phyloP scores from a whole-genome alignment of 345 rosid species.

The Toxicodendron radicans region DNA sequence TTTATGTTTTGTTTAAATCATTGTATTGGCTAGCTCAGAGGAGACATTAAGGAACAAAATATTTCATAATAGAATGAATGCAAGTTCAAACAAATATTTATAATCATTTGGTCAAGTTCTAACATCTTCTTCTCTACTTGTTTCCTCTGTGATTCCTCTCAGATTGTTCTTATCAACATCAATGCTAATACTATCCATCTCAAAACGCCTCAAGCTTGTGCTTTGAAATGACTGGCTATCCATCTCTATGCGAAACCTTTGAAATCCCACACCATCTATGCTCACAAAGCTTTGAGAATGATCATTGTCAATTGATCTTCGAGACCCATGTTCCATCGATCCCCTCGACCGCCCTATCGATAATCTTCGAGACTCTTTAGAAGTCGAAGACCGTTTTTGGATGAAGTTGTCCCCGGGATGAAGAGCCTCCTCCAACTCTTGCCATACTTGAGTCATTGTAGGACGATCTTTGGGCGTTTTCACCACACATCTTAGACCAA shows the following conservation, averaged over 20 bases:
- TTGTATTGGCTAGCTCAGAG: too few species aligned
- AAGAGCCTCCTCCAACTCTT: conserved; percentile 50
- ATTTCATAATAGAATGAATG: too few species aligned
- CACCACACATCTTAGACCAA: conserved; percentile 46
- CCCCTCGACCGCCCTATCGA: not conserved
- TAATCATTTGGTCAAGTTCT: too few species aligned
- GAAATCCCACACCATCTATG: conserved; percentile 47
- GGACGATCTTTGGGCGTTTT: conserved; percentile 52
- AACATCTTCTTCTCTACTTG: conserved; percentile 17
- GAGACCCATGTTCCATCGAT: conserved; percentile 3
- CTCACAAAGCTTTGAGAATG: conserved; percentile 50
- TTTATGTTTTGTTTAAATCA: too few species aligned
- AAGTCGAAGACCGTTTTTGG: conserved; percentile 4
- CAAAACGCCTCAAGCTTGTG: conserved; percentile 45
- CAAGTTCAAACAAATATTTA: not conserved
- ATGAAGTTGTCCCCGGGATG: conserved; percentile 16
- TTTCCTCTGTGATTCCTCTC: conserved; percentile 28
- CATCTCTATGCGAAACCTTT: conserved; percentile 53
- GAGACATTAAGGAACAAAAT: too few species aligned
- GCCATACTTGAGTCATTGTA: conserved; percentile 52
- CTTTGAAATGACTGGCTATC: conserved; percentile 43
- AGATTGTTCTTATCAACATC: conserved; percentile 33
- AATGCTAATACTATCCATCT: conserved; percentile 31
- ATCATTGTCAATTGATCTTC: conserved; percentile 21
- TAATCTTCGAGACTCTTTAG: conserved; percentile 14